These are phyloP conservation scores for Septoria linicola DNA, from an alignment of 2,329 filamentous ascomycete species.

Conservation along the genomic window DNA sequence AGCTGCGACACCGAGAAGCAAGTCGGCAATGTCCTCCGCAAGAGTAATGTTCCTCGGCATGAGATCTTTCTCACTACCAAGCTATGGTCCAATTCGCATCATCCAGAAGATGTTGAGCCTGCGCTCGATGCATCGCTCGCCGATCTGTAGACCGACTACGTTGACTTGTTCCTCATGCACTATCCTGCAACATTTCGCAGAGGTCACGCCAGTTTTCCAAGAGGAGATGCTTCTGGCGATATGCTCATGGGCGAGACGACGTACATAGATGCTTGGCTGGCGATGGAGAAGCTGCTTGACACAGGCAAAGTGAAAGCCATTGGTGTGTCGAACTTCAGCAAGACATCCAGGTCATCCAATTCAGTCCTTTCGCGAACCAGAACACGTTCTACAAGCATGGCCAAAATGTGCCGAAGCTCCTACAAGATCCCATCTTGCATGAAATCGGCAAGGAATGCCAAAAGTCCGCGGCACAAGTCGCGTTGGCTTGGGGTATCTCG, in stretches of 20 bases:
- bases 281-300: slow-evolving; percentile 63
- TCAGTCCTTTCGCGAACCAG: slow-evolving; percentile 51
- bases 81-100: slow-evolving; percentile 78
- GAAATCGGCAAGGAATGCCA: slow-evolving; percentile 28
- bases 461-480: slow-evolving; percentile 39
- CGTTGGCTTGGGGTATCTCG: slow-evolving; percentile 39
- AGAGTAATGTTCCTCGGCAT: slow-evolving; percentile 70
- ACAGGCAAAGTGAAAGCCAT: slow-evolving; percentile 50
- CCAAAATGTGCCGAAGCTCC: slow-evolving; percentile 7
- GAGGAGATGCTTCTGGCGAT: slow-evolving; percentile 11
- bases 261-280: slow-evolving; percentile 74
- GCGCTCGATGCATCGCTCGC: slow-evolving; percentile 66
- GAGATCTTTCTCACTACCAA: slow-evolving; percentile 83
- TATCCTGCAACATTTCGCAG: slow-evolving; percentile 6
- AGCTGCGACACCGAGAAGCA: slow-evolving; percentile 70
- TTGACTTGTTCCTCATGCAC: slow-evolving; percentile 27
- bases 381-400: slow-evolving; percentile 18
- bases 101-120: slow-evolving; percentile 43
- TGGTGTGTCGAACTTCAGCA: slow-evolving; percentile 55
- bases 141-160: slow-evolving; percentile 67
- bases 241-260: slow-evolving; percentile 29
- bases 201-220: slow-evolving; percentile 5
- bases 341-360: slow-evolving; percentile 70
- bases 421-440: slow-evolving; percentile 9
- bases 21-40: slow-evolving; percentile 74